Percentiles rank a stretch among this genome's conserved stretches.
Evolutionary conservation across 1,284 basidiomycete genomes (phyloP).

Genomic region (Cerrena zonata): DNA sequence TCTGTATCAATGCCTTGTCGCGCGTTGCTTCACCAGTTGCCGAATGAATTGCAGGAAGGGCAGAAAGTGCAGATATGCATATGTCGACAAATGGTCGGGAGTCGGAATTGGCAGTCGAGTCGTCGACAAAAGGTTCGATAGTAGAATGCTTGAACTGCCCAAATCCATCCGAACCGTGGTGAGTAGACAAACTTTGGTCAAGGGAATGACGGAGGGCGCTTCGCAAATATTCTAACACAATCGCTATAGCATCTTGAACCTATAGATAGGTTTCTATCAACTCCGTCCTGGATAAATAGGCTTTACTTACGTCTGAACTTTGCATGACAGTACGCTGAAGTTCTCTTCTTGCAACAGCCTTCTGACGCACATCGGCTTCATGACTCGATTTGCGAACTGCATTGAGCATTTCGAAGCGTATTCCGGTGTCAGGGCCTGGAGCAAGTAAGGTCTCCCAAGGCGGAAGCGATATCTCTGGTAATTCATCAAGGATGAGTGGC

Average conservation of each 20-base stretch:
- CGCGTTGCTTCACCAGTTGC: slow-evolving; percentile 50
- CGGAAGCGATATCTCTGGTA: slow-evolving; percentile 23
- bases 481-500: slow-evolving; percentile 43
- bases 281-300: background rate
- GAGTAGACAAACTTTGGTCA: background rate
- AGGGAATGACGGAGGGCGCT: background rate
- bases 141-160: background rate
- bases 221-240: background rate
- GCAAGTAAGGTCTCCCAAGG: slow-evolving; percentile 54
- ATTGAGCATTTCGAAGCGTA: slow-evolving; percentile 48
- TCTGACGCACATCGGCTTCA: slow-evolving; percentile 8
- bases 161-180: no score
- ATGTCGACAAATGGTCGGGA: slow-evolving; percentile 11
- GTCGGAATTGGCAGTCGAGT: background rate
- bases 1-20: slow-evolving; percentile 59
- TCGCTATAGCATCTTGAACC: slow-evolving; percentile 32
- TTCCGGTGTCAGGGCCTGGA: slow-evolving; percentile 63
- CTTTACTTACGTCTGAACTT: slow-evolving; percentile 48
- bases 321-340: slow-evolving; percentile 58
- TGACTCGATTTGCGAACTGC: slow-evolving; percentile 13
- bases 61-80: slow-evolving; percentile 51
- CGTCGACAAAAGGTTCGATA: background rate
- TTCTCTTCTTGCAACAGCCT: slow-evolving; percentile 16
- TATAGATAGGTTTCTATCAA: slow-evolving; percentile 26
- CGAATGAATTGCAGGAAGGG: slow-evolving; percentile 57